A percentile compares a stretch with the other conserved stretches of the same genome.
phyloP scores from a whole-genome alignment of 106 monocot genomes.

The Gastrodia elata region DNA sequence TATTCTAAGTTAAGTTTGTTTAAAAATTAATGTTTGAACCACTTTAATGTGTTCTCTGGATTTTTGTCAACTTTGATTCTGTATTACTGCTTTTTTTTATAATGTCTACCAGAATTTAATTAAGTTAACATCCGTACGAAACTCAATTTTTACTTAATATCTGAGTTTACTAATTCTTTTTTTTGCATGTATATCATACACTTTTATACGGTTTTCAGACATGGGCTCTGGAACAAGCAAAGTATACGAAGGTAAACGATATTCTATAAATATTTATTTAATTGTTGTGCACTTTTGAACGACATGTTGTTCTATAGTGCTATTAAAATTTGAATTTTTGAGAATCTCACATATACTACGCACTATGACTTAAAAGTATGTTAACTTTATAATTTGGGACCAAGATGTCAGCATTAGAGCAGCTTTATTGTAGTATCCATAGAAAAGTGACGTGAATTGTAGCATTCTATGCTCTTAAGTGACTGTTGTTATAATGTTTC shows the following conservation, averaged over 20 bases:
- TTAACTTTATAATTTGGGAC: neutral
- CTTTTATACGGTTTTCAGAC: constrained; percentile 3
- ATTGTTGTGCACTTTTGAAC: neutral
- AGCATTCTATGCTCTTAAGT: too few relatives aligned
- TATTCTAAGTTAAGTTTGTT: too few relatives aligned
- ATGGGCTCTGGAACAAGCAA: constrained; percentile 9
- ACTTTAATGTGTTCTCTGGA: neutral
- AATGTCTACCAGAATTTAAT: neutral
- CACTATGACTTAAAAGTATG: neutral
- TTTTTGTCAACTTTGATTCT: neutral
- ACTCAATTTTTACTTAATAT: neutral
- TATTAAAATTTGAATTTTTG: neutral
- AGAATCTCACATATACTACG: neutral
- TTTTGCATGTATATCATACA: neutral
- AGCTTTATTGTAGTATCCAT: neutral
- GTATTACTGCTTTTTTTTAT: neutral
- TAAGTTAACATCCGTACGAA: neutral
- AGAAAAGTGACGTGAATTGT: neutral
- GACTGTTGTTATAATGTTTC: neutral
- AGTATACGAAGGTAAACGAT: constrained; percentile 7
- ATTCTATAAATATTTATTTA: neutral
- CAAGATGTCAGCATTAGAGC: neutral
- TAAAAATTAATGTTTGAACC: too few relatives aligned
- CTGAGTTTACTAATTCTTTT: neutral
- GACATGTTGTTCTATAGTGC: neutral